Percentiles rank a stretch among this genome's conserved stretches.
Conservation (phyloP, 2,329 filamentous ascomycete species). For the Fusarium sp. region DNA sequence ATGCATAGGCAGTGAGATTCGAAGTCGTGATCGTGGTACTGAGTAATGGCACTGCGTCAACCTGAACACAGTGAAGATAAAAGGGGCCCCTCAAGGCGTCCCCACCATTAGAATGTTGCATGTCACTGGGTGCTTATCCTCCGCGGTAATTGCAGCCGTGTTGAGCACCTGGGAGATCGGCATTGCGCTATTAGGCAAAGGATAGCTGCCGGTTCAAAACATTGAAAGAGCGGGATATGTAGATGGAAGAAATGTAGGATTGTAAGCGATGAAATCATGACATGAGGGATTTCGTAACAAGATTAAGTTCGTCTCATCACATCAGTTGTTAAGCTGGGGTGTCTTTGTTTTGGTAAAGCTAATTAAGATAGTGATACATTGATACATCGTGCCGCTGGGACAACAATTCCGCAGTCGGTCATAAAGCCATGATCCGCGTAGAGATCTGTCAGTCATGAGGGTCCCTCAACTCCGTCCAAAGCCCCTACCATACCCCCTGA, state of each 20-base stretch:
- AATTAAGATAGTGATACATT: constrained; percentile 46
- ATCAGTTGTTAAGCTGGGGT: background rate
- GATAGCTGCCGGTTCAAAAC: background rate
- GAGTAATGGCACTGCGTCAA: constrained; percentile 8
- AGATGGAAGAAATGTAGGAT: background rate
- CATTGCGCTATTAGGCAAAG: background rate
- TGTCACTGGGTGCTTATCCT: background rate
- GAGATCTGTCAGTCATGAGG: constrained; percentile 45
- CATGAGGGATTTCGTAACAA: background rate
- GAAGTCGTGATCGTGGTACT: background rate
- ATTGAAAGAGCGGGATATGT: constrained; percentile 10
- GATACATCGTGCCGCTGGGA: constrained; percentile 44
- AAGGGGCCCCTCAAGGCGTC: background rate
- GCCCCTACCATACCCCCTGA: constrained; percentile 14
- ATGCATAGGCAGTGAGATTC: background rate
- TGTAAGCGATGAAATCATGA: background rate
- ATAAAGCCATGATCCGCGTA: constrained; percentile 36
- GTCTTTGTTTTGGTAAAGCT: constrained; percentile 18
- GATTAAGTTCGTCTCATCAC: background rate
- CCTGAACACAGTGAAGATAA: background rate
- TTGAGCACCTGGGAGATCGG: constrained; percentile 19
- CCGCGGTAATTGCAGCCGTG: constrained; percentile 1
- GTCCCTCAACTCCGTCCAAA: constrained; percentile 41
- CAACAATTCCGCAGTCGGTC: constrained; percentile 25
- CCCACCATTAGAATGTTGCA: background rate